Evolutionary conservation across 2,329 filamentous ascomycete species (phyloP).

Genomic region (Fusarium clavum): DNA sequence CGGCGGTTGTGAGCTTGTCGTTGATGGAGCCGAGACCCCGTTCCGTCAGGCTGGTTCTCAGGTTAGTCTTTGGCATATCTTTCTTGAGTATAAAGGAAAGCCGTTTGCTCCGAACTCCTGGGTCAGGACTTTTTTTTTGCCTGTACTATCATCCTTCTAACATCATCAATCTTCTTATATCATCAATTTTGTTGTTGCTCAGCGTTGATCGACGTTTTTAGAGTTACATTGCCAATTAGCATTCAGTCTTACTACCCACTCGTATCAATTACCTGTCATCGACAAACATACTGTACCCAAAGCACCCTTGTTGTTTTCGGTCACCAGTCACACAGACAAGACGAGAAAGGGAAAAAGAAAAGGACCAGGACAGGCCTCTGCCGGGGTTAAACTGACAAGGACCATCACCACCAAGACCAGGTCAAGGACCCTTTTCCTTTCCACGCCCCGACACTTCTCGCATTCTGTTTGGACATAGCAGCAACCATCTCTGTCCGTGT

Average conservation of each 20-base stretch:
- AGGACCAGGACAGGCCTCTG: conserved; percentile 22
- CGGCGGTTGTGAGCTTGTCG: conserved; percentile 40
- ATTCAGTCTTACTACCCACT: conserved; percentile 7
- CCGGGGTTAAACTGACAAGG: conserved; percentile 25
- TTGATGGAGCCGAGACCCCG: conserved; percentile 34
- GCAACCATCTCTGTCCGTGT: conserved; percentile 33
- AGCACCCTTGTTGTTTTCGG: conserved; percentile 28
- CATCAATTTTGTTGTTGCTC: conserved; percentile 7
- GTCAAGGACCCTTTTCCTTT: conserved; percentile 13
- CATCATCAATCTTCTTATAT: conserved; percentile 1
- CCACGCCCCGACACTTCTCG: conserved; percentile 30
- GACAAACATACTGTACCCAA: conserved; percentile 20
- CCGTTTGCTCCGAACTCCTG: conserved; percentile 44
- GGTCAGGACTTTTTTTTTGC: conserved; percentile 20
- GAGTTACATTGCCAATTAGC: conserved; percentile 16
- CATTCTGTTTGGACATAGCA: conserved; percentile 18
- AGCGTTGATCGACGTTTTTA: conserved; percentile 14
- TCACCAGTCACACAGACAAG: conserved; percentile 36
- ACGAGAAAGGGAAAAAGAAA: conserved; percentile 37
- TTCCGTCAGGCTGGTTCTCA: conserved; percentile 37
- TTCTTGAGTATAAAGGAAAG: conserved; percentile 45
- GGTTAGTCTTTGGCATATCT: conserved; percentile 24
- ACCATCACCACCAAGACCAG: conserved; percentile 20
- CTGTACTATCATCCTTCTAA: conserved; percentile 17
- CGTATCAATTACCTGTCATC: conserved; percentile 24